Conservation (phyloP, 2,329 filamentous ascomycete species). For the Talaromyces sp. region DNA sequence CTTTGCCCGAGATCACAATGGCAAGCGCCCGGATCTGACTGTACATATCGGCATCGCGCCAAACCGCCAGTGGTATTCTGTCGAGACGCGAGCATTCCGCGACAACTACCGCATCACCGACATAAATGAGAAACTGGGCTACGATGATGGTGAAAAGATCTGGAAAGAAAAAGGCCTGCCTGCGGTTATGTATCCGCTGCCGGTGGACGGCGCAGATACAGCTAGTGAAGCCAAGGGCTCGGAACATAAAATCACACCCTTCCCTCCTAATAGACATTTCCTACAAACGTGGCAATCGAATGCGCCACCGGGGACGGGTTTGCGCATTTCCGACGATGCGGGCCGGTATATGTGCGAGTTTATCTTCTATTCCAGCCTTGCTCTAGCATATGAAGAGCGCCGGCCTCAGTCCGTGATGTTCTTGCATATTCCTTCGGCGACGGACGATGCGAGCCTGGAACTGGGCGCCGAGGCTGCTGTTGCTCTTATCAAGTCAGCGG, state of each 20-base stretch:
- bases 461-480: constrained; percentile 37
- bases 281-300: constrained; percentile 30
- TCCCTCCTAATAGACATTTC: constrained; percentile 30
- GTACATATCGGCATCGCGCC: constrained; percentile 78
- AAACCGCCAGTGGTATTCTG: constrained; percentile 60
- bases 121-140: constrained; percentile 54
- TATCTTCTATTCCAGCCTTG: constrained; percentile 67
- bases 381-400: constrained; percentile 32
- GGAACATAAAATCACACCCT: constrained; percentile 16
- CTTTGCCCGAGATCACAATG: constrained; percentile 35
- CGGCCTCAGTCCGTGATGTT: constrained; percentile 55
- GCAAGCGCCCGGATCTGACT: constrained; percentile 56
- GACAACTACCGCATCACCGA: constrained; percentile 68
- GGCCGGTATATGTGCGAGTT: constrained; percentile 75
- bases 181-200: constrained; percentile 52
- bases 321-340: constrained; percentile 63
- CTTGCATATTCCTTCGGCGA: constrained; percentile 65
- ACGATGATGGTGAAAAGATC: constrained; percentile 45
- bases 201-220: constrained; percentile 3
- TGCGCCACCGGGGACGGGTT: constrained; percentile 28
- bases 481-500: constrained; percentile 40
- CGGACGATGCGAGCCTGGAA: constrained; percentile 44
- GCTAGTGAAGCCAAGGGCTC: neutral
- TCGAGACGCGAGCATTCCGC: constrained; percentile 67
- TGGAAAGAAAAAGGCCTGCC: constrained; percentile 49